A percentile compares a stretch with the other conserved stretches of the same genome.
Conservation (phyloP, 306 rosid genomes). For the Notholithocarpus densiflorus region DNA sequence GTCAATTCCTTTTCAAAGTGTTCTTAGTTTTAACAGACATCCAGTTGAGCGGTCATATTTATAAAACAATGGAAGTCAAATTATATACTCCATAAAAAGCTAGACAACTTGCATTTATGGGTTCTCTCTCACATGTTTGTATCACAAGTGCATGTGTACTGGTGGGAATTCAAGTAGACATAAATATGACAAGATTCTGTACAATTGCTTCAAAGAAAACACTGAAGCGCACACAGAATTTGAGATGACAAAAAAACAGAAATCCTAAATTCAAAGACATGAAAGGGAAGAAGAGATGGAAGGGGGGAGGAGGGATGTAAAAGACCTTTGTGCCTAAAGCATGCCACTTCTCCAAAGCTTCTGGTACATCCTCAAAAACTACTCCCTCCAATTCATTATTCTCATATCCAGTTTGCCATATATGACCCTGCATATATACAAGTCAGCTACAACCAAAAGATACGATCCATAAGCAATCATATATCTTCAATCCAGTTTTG, state of each 20-base stretch:
- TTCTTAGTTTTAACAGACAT: not conserved
- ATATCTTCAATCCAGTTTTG: conserved; percentile 10
- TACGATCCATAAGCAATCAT: conserved; percentile 3
- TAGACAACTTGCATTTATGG: not conserved
- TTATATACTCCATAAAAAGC: not conserved
- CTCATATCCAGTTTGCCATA: conserved; percentile 87
- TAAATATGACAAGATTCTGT: not conserved
- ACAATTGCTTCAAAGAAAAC: conserved; percentile 3
- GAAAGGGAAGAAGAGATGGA: conserved; percentile 11
- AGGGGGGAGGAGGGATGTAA: conserved; percentile 16
- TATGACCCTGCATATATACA: conserved; percentile 72
- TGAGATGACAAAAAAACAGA: conserved; percentile 7
- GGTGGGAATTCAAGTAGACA: not conserved
- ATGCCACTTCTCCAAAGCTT: conserved; percentile 86
- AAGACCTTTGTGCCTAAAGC: conserved; percentile 72
- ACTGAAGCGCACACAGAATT: not conserved
- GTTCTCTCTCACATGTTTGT: not conserved
- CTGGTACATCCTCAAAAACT: conserved; percentile 85
- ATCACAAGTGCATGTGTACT: not conserved
- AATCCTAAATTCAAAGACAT: not conserved
- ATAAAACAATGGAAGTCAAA: not conserved
- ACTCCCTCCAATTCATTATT: conserved; percentile 80
- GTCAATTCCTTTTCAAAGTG: not conserved
- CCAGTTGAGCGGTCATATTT: not conserved
- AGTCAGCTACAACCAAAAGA: conserved; percentile 25